phyloP scores from a whole-genome alignment of 2,329 filamentous ascomycete genomes.

The Arachnomyces sp. region DNA sequence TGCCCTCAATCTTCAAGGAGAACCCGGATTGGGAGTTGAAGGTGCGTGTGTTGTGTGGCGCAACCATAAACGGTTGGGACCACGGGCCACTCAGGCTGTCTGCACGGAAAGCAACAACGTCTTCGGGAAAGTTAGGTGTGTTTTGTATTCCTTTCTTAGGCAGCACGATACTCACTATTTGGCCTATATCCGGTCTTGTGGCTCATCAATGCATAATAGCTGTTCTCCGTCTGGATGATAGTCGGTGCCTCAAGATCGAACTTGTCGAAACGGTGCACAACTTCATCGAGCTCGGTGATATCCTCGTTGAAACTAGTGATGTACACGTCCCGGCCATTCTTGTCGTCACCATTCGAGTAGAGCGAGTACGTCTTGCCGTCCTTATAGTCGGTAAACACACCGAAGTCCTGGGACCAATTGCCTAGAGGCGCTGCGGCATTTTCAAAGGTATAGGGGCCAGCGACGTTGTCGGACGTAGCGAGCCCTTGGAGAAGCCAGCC shows the following conservation, averaged over 20 bases:
- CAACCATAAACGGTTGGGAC: slow-evolving; percentile 48
- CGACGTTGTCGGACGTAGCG: slow-evolving; percentile 45
- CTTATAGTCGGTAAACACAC: slow-evolving; percentile 53
- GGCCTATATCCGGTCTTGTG: slow-evolving; percentile 58
- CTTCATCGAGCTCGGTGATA: slow-evolving; percentile 43
- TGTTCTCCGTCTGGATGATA: slow-evolving; percentile 52
- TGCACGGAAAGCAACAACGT: slow-evolving; percentile 49
- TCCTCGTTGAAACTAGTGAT: slow-evolving; percentile 47
- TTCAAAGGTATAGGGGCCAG: slow-evolving; percentile 48
- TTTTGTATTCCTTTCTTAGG: not conserved
- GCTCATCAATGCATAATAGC: slow-evolving; percentile 54
- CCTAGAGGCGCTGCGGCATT: slow-evolving; percentile 48
- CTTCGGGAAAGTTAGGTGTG: slow-evolving; percentile 15
- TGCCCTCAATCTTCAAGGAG: slow-evolving; percentile 41
- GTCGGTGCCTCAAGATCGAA: slow-evolving; percentile 54
- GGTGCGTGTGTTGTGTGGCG: slow-evolving; percentile 44
- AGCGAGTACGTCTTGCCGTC: slow-evolving; percentile 48
- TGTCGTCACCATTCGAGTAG: slow-evolving; percentile 52
- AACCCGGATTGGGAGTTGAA: slow-evolving; percentile 49
- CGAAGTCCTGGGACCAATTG: slow-evolving; percentile 57
- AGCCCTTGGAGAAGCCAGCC: slow-evolving; percentile 50
- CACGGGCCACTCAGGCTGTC: slow-evolving; percentile 44
- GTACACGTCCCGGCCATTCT: slow-evolving; percentile 50
- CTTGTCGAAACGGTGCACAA: slow-evolving; percentile 50
- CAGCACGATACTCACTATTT: slow-evolving; percentile 34